Base-by-base conservation (phyloP, 2,329 filamentous ascomycete species). In the Penicillium brasilianum region DNA sequence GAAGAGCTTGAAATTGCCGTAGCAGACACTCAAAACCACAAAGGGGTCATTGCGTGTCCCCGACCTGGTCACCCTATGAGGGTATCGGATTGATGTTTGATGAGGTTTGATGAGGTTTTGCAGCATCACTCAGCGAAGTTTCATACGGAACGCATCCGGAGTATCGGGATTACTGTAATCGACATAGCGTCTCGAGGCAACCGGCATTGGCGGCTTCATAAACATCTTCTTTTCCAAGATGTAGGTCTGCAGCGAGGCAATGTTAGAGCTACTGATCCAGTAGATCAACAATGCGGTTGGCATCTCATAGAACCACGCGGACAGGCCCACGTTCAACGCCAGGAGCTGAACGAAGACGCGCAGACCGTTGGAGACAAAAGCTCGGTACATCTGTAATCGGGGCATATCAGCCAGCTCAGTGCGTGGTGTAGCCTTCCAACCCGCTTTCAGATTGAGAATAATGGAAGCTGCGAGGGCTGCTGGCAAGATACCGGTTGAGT, bases 401-500 rank as follows among this genome's bases (percentile, higher is more conserved):
- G 73, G 65, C 62, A 74, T 63, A 11, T 74, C 68, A 4, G 74
- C 66, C 9, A 72, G 22, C 2, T 71, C 64, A 16, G 51, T 44
- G 3, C 68, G 41, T 6, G 66, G 41, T 16, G 59, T 51, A 2
- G 58, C 62, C 48, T 71, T 72, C 72, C 73, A 76, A 7, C 75
- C 75, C 18, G 30, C 44, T 14, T 62, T 69, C 39, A 86, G 71
- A 63, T 84, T 85, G 8, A 78, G 63, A 16, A 86, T 71, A 59
- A 87, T 82, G 4, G 81, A 75, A 0, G 73, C 77, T 0, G 81
- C 82, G 22, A 86, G 75, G 3, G 82, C 59, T 43, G 81, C 76
- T 0, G 85, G 84, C 1, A 88, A 76, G 2, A 78, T 65, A 2
- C 81, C 74, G 2, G 79, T 80, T 0, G 85, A 79, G 66, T 89